Percentiles rank a stretch among this genome's conserved stretches.
Conservation (phyloP, 352 stramenopile species). For the Phytophthora melonis region DNA sequence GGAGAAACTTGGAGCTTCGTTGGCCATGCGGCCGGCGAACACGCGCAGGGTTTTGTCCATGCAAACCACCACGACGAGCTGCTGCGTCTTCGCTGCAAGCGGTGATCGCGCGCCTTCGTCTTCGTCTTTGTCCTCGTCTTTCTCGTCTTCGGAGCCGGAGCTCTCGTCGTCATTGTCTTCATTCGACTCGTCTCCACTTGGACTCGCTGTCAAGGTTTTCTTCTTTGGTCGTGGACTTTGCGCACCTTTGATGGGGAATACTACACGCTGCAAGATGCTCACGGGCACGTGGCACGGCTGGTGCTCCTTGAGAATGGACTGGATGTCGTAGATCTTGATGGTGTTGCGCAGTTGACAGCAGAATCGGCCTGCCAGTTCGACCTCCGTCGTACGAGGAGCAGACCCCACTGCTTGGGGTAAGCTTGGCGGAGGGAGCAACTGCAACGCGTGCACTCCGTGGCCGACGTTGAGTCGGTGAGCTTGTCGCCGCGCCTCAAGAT, state of each 20-base stretch:
- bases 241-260: constrained; percentile 30
- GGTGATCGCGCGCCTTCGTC: not conserved
- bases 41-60: constrained; percentile 77
- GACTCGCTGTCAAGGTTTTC: constrained; percentile 3
- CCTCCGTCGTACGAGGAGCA: not conserved
- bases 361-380: constrained; percentile 57
- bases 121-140: constrained; percentile 10
- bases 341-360: constrained; percentile 66
- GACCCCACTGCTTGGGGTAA: constrained; percentile 1
- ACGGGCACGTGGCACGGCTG: constrained; percentile 63
- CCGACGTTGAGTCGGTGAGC: constrained; percentile 70
- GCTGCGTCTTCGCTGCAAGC: constrained; percentile 17
- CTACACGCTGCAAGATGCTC: constrained; percentile 60
- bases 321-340: constrained; percentile 68
- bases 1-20: constrained; percentile 69
- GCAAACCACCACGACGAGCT: constrained; percentile 66
- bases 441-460: constrained; percentile 52
- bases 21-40: constrained; percentile 54
- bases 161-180: constrained; percentile 3
- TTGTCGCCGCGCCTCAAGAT: constrained; percentile 69
- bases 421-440: constrained; percentile 44
- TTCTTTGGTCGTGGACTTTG: not conserved
- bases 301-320: constrained; percentile 78
- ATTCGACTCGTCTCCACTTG: constrained; percentile 4
- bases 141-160: constrained; percentile 29